These are phyloP conservation scores for Tylopilus balloui DNA, from an alignment of 768 basidiomycete species.

Conservation along the genomic window DNA sequence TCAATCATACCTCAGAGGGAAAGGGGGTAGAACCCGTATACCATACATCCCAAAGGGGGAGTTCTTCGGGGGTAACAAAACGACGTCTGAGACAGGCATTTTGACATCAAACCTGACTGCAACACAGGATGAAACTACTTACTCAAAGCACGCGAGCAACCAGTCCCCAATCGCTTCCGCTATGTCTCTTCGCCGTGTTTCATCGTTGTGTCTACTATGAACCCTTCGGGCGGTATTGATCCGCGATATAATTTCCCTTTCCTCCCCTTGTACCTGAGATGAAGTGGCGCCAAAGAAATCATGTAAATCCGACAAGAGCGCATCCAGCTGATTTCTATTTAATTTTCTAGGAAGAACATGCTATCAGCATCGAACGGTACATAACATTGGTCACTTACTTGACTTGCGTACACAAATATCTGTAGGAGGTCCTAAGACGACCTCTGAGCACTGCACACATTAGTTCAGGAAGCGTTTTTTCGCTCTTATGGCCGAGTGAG, in stretches of 20 bases:
- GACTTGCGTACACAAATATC: conserved; percentile 42
- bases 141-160: conserved; percentile 51
- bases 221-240: conserved; percentile 20
- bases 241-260: conserved; percentile 31
- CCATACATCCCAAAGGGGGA: conserved; percentile 66
- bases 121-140: conserved; percentile 12
- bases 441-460: conserved; percentile 47
- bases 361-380: conserved; percentile 15
- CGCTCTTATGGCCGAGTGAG: conserved; percentile 40
- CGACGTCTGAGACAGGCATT: conserved; percentile 33
- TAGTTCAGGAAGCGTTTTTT: conserved; percentile 33
- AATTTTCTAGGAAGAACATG: conserved; percentile 37
- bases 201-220: conserved; percentile 14
- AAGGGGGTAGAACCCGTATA: conserved; percentile 63
- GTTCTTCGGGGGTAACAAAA: conserved; percentile 45
- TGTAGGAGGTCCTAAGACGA: conserved; percentile 39
- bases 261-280: conserved; percentile 29
- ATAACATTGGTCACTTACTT: conserved; percentile 35
- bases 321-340: conserved; percentile 27
- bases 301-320: conserved; percentile 40
- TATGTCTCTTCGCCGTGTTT: conserved; percentile 17
- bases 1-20: conserved; percentile 54
- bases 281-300: conserved; percentile 36
- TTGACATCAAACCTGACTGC: background rate
- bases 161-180: conserved; percentile 40